phyloP scores from a whole-genome alignment of 2,329 filamentous ascomycete species.

The Myriosclerotinia scirpicola region DNA sequence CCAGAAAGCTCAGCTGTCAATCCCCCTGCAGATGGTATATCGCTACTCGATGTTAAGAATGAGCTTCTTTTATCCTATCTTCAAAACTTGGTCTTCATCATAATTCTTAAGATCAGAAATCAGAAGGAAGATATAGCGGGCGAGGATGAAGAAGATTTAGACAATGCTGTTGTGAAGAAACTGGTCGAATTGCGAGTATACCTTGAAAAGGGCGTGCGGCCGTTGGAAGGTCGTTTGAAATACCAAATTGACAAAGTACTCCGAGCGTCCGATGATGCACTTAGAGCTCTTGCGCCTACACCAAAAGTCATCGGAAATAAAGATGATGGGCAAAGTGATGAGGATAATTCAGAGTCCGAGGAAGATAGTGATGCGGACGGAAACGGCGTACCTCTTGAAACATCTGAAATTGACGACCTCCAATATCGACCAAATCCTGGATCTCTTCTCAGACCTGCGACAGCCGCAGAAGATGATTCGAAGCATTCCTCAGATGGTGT shows the following conservation, averaged over 20 bases:
- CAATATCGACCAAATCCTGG: slow-evolving; percentile 62
- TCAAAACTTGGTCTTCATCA: slow-evolving; percentile 87
- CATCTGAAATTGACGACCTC: slow-evolving; percentile 54
- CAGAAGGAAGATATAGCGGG: slow-evolving; percentile 37
- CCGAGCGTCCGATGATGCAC: slow-evolving; percentile 70
- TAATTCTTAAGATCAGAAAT: slow-evolving; percentile 76
- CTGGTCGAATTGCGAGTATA: slow-evolving; percentile 91
- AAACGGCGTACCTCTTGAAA: slow-evolving; percentile 33
- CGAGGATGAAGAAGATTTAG: slow-evolving; percentile 46
- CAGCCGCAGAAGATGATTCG: slow-evolving; percentile 32
- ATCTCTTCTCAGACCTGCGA: slow-evolving; percentile 41
- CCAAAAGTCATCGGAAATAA: slow-evolving; percentile 13
- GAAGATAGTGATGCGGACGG: slow-evolving; percentile 41
- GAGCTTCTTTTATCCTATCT: slow-evolving; percentile 96
- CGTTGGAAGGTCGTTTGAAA: slow-evolving; percentile 83
- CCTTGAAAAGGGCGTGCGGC: slow-evolving; percentile 87
- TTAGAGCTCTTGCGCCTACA: slow-evolving; percentile 22
- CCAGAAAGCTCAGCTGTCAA: slow-evolving; percentile 62
- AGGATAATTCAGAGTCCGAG: slow-evolving; percentile 38
- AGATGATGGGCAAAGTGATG: slow-evolving; percentile 25
- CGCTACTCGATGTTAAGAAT: slow-evolving; percentile 92
- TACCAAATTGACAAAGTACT: slow-evolving; percentile 97
- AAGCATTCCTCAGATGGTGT: slow-evolving; percentile 61
- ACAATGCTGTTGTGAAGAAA: slow-evolving; percentile 75
- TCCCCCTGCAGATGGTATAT: slow-evolving; percentile 83